Conservation (phyloP, 768 basidiomycete species). For the Collybia nuda region DNA sequence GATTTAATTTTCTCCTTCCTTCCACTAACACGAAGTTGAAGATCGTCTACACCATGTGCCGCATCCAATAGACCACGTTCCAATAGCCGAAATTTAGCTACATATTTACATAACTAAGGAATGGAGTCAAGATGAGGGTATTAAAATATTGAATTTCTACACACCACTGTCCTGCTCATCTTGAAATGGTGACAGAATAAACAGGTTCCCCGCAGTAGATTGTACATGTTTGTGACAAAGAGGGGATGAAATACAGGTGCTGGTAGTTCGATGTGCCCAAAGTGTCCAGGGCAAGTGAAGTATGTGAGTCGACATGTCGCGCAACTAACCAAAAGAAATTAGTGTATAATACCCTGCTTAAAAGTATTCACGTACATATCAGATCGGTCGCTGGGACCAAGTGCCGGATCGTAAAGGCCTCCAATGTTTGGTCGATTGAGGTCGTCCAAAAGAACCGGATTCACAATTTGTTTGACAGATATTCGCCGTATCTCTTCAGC, state of each 20-base stretch:
- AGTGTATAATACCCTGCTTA: slow-evolving; percentile 9
- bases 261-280: slow-evolving; percentile 95
- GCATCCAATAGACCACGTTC: slow-evolving; percentile 88
- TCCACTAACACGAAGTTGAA: slow-evolving; percentile 43
- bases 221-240: slow-evolving; percentile 91
- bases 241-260: slow-evolving; percentile 95
- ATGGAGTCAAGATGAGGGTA: slow-evolving; percentile 4
- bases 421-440: slow-evolving; percentile 89
- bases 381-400: slow-evolving; percentile 85
- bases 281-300: slow-evolving; percentile 96
- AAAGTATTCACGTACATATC: slow-evolving; percentile 72
- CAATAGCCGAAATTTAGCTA: slow-evolving; percentile 83
- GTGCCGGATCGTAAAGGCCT: slow-evolving; percentile 92
- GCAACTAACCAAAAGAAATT: slow-evolving; percentile 55
- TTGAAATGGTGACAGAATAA: slow-evolving; percentile 95
- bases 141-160: slow-evolving; percentile 9
- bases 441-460: slow-evolving; percentile 91
- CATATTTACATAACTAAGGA: slow-evolving; percentile 73
- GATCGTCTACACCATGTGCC: slow-evolving; percentile 72
- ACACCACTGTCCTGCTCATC: slow-evolving; percentile 68
- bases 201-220: slow-evolving; percentile 84
- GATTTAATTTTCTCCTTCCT: slow-evolving; percentile 25
- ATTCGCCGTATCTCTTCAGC: slow-evolving; percentile 87
- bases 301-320: slow-evolving; percentile 91
- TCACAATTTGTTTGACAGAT: slow-evolving; percentile 97